Conservation (phyloP, 2,329 filamentous ascomycete species). For the Neoarthrinium moseri region DNA sequence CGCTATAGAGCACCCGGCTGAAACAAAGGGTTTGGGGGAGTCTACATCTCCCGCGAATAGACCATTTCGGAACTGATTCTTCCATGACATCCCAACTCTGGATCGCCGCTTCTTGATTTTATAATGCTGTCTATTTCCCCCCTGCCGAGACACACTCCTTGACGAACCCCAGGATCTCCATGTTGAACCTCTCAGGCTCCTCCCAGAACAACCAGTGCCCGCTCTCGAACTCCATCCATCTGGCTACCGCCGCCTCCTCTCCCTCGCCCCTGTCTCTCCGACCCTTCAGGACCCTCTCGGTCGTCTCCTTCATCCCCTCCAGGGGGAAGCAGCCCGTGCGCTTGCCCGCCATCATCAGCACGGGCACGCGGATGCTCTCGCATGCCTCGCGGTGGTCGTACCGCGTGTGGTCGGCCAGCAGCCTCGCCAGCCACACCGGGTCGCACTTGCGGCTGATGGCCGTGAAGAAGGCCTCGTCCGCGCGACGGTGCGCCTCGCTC, state of each 20-base stretch:
- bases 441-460: conserved; percentile 32
- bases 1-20: too few species aligned
- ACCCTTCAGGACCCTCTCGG: conserved; percentile 22
- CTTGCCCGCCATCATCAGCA: conserved; percentile 34
- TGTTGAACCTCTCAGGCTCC: conserved; percentile 35
- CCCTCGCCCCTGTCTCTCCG: conserved; percentile 8
- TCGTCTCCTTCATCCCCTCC: conserved; percentile 36
- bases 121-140: too few species aligned
- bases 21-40: too few species aligned
- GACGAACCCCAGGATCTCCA: conserved; percentile 30
- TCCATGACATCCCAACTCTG: too few species aligned
- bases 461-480: conserved; percentile 35
- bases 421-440: conserved; percentile 33
- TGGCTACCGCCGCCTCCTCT: conserved; percentile 20
- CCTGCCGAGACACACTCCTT: conserved; percentile 11
- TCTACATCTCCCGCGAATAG: too few species aligned
- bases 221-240: conserved; percentile 29
- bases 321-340: conserved; percentile 37
- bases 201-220: conserved; percentile 42
- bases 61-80: too few species aligned
- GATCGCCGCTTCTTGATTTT: too few species aligned
- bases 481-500: conserved; percentile 17
- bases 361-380: conserved; percentile 30
- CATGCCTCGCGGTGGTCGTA: conserved; percentile 41
- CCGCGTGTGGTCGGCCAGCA: conserved; percentile 37